A percentile compares a stretch with the other conserved stretches of the same genome.
These are phyloP conservation scores for Aspergillus clavatus DNA, from an alignment of 2,329 filamentous ascomycete species.

Conservation along the genomic window DNA sequence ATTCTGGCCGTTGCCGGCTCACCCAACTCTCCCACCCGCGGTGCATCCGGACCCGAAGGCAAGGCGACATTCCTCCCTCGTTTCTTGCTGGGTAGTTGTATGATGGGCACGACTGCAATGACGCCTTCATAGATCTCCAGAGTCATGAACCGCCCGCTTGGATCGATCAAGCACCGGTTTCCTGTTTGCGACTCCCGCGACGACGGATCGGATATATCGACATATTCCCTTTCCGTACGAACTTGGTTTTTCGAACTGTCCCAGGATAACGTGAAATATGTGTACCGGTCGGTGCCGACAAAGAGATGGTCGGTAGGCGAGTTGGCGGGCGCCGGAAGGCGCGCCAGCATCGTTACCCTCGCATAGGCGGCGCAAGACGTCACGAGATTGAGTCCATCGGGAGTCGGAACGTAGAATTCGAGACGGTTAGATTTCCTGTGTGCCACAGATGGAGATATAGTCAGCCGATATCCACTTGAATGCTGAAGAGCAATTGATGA, in stretches of 20 bases:
- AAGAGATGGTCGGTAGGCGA: conserved; percentile 79
- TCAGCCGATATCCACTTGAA: background rate
- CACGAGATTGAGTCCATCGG: conserved; percentile 57
- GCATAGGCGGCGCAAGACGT: conserved; percentile 74
- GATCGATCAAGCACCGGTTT: conserved; percentile 79
- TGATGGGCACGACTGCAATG: conserved; percentile 59
- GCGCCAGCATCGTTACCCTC: conserved; percentile 73
- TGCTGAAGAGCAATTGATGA: background rate
- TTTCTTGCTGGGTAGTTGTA: conserved; percentile 50
- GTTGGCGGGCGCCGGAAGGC: conserved; percentile 55
- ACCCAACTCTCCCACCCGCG: conserved; percentile 53
- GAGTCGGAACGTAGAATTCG: conserved; percentile 70
- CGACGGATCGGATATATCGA: conserved; percentile 57
- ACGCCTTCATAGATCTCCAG: conserved; percentile 66
- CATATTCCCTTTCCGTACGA: conserved; percentile 54
- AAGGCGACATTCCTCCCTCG: conserved; percentile 25
- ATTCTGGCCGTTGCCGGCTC: conserved; percentile 59
- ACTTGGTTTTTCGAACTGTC: conserved; percentile 54
- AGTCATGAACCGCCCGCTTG: conserved; percentile 64
- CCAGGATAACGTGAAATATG: conserved; percentile 90
- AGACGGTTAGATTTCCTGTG: conserved; percentile 75
- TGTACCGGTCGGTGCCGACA: conserved; percentile 80
- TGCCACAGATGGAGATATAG: background rate
- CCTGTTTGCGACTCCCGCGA: conserved; percentile 73
- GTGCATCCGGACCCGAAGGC: conserved; percentile 22